These are phyloP conservation scores for Aureobasidium vineae DNA, from an alignment of 2,329 filamentous ascomycete species.

Conservation along the genomic window DNA sequence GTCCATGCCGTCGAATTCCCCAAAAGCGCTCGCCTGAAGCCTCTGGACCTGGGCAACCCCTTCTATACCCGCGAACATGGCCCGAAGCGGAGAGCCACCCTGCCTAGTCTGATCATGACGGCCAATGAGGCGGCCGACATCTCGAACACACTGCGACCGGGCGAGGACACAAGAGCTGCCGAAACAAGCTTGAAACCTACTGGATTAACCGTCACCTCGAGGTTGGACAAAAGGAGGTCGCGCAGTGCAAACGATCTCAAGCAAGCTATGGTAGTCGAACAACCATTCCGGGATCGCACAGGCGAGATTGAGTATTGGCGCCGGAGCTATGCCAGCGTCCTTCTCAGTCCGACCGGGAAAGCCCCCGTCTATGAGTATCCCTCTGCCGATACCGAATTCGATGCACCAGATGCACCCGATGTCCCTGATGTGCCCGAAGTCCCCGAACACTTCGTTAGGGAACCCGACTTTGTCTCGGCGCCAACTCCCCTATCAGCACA, in stretches of 20 bases:
- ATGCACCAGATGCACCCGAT: background rate
- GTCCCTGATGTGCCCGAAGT: background rate
- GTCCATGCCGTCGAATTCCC: conserved; percentile 40
- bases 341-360: conserved; percentile 34
- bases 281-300: conserved; percentile 36
- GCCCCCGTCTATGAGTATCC: conserved; percentile 4
- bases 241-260: conserved; percentile 39
- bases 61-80: conserved; percentile 30
- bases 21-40: conserved; percentile 39
- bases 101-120: conserved; percentile 36
- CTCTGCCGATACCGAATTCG: background rate
- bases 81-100: conserved; percentile 32
- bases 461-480: background rate
- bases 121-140: conserved; percentile 33
- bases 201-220: conserved; percentile 28
- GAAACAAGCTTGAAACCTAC: conserved; percentile 11
- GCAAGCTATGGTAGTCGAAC: conserved; percentile 27
- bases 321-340: conserved; percentile 36
- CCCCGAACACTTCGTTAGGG: background rate
- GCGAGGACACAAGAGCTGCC: conserved; percentile 20
- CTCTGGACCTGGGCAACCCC: conserved; percentile 38
- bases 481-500: conserved; percentile 9
- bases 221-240: conserved; percentile 37
- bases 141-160: conserved; percentile 24
- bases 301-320: conserved; percentile 41